Percentiles rank a stretch among this genome's conserved stretches.
Conservation (phyloP, 176 grass and related monocot genomes). For the Avena insularis region DNA sequence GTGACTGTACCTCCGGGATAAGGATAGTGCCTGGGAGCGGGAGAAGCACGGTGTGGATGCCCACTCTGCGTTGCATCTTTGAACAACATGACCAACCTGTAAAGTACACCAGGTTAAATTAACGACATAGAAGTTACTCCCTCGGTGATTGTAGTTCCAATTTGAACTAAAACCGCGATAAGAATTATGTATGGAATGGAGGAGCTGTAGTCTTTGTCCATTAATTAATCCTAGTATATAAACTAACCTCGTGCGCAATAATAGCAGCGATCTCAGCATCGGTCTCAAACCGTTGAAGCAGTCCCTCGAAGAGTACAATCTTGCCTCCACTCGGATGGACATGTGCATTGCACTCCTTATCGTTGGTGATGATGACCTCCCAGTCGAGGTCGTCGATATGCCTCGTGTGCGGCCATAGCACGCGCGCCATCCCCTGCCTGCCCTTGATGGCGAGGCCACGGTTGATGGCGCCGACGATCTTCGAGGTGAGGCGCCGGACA, state of each 20-base stretch:
- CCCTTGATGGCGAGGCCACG: conserved; percentile 13
- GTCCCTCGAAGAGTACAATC: not conserved
- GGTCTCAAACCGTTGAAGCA: not conserved
- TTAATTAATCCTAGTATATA: not conserved
- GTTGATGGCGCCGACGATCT: conserved; percentile 17
- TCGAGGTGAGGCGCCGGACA: conserved; percentile 14
- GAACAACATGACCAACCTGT: conserved; percentile 24
- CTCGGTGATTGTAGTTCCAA: no score
- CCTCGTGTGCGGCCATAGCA: not conserved
- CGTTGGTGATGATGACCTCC: not conserved
- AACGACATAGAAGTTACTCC: not conserved
- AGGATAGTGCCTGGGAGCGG: not conserved
- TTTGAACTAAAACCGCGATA: no score
- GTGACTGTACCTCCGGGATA: not conserved
- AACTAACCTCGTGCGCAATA: conserved; percentile 16
- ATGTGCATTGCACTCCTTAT: not conserved
- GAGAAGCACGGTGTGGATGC: not conserved
- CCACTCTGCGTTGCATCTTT: not conserved
- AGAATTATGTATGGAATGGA: no score
- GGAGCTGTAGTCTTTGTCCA: not conserved
- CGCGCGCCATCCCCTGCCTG: not conserved
- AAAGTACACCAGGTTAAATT: not conserved
- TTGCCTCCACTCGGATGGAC: not conserved
- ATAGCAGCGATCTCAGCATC: not conserved
- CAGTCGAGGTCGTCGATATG: not conserved